Evolutionary conservation across 768 basidiomycete species (phyloP), one percentile per base, ranked within the genome.

Genomic region (Trametes cinnabarina): DNA sequence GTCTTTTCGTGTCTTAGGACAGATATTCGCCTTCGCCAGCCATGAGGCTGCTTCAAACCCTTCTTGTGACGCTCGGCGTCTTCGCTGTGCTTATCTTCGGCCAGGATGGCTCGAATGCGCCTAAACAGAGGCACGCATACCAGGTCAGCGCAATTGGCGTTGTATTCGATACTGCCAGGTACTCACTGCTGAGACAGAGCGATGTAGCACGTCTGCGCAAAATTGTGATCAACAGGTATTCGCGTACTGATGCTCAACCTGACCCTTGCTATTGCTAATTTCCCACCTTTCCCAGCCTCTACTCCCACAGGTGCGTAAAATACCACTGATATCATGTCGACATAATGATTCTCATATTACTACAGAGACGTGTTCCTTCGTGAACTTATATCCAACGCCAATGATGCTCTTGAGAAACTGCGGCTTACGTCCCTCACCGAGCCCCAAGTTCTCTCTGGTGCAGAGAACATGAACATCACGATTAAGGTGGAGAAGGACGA

Each of bases 381-480:
- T 42, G 95, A 98, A 72, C 78, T 95, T 47, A 82, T 95, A 63
- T 95, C 93, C 7, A 96, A 96, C 68, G 90, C 95, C 40, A 97
- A 98, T 71, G 97, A 99, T 69, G 97, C 97, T 2, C 77, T 98
- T 50, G 96, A 98, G 72, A 98, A 98, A 72, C 81, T 96, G 51
- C 87, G 97, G 23, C 76, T 99, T 42, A 87, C 85, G 14, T 79
- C 92, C 3, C 78, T 99, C 63, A 94, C 82, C 20, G 89, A 94
- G 70, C 86, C 86, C 66, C 76, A 72, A 20, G 75, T 87, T 20
- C 85, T 89, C 77, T 81, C 87, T 61, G 87, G 86, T 22, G 77
- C 79, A 20, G 83, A 84, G 53, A 81, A 84, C 9, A 78, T 96
- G 63, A 99, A 99, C 69, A 87, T 99, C 61, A 96, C 94, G 15